These are phyloP conservation scores for Teratosphaeria gauchensis DNA, from an alignment of 2,329 filamentous ascomycete species.

Conservation along the genomic window DNA sequence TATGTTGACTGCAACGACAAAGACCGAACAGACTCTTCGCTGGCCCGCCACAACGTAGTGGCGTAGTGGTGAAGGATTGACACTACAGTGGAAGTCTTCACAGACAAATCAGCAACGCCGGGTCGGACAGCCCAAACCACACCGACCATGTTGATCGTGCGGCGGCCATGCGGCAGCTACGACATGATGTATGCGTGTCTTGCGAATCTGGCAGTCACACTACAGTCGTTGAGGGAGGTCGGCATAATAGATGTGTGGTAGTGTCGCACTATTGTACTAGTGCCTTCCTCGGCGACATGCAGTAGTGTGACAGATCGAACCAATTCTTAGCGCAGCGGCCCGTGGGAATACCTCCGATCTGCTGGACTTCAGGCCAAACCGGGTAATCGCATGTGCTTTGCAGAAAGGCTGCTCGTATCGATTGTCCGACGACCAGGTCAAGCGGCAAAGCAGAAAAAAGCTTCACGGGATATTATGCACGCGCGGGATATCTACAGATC, in stretches of 20 bases:
- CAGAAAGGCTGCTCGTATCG: background rate
- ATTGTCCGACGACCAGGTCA: no score
- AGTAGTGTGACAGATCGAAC: background rate
- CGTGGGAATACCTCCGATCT: background rate
- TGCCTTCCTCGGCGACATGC: background rate
- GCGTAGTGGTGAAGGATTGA: background rate
- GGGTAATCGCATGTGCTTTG: background rate
- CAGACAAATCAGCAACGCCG: background rate
- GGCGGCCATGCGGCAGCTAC: background rate
- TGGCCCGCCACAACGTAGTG: background rate
- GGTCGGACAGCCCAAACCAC: background rate
- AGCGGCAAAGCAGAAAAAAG: no score
- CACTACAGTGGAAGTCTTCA: background rate
- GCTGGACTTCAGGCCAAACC: background rate
- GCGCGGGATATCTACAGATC: background rate
- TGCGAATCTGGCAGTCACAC: background rate
- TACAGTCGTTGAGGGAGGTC: background rate
- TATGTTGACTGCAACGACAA: background rate
- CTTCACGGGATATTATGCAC: background rate
- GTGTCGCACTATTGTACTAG: background rate
- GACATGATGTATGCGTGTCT: background rate
- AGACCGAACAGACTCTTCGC: background rate
- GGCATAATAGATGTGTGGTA: background rate
- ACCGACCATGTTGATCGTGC: background rate
- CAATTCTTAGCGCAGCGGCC: background rate